Conservation (phyloP, 768 basidiomycete genomes). For the Mycena rosella region DNA sequence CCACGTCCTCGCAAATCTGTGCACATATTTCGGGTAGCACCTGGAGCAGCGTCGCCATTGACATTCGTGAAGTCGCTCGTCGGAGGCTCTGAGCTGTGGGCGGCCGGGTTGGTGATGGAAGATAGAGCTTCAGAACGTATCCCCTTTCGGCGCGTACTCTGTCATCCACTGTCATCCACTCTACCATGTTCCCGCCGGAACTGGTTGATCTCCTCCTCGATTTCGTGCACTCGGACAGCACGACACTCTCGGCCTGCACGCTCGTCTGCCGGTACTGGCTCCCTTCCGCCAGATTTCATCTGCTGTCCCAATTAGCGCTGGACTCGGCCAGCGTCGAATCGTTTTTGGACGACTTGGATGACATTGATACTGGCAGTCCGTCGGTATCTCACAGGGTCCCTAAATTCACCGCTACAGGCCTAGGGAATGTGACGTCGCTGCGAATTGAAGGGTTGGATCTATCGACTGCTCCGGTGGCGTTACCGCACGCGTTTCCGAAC, state of each 20-base stretch:
- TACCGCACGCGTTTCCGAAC: slow-evolving; percentile 1
- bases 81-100: too few species aligned
- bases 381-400: too few species aligned
- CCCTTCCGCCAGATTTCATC: slow-evolving; percentile 15
- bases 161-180: too few species aligned
- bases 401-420: background rate
- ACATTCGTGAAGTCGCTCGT: too few species aligned
- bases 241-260: background rate
- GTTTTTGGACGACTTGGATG: slow-evolving; percentile 2
- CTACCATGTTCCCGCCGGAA: slow-evolving; percentile 1
- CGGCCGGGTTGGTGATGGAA: too few species aligned
- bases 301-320: slow-evolving; percentile 1
- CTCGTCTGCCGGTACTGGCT: slow-evolving; percentile 17
- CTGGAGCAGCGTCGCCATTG: too few species aligned
- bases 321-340: background rate
- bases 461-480: background rate
- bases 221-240: background rate
- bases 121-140: too few species aligned
- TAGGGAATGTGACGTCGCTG: slow-evolving; percentile 4
- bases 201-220: background rate
- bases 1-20: slow-evolving; percentile 4
- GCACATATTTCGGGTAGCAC: slow-evolving; percentile 17
- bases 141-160: too few species aligned
- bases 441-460: slow-evolving; percentile 12
- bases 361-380: too few species aligned